Evolutionary conservation across 805 yeast genomes (phyloP), one percentile per base, ranked within the genome.

Genomic region (Zygotorulaspora sp.): DNA sequence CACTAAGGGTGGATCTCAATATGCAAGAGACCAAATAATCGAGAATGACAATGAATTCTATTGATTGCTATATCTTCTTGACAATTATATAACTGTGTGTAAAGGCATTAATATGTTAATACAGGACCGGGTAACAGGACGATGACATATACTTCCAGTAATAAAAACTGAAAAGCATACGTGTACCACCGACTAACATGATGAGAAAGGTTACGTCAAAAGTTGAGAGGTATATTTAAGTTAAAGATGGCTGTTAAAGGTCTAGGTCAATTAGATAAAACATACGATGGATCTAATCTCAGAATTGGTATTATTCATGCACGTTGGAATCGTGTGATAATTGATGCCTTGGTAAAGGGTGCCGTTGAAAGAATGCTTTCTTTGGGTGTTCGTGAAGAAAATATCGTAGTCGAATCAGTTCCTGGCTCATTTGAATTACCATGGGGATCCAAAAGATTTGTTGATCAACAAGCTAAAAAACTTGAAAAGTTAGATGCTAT

Each of bases 361-460:
- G 88, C 92, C 16, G 62, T 78, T 24, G 61, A 66, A 21, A 75
- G 75, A 58, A 66, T 89, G 57, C 48, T 53, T 31, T 73, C 72
- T 30, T 64, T 83, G 38, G 88, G 88, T 18, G 97, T 92, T 19
- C 63, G 68, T 50, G 79, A 78, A 49, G 81, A 77, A 47, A 85
- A 88, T 64, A 88, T 92, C 47, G 59, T 77, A 39, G 67, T 89
- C 37, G 92, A 87, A 62, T 70, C 89, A 6, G 95, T 92, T 14
- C 98, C 98, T 7, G 98, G 98, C 21, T 80, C 95, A 8, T 92
- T 80, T 58, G 98, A 92, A 68, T 72, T 92, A 47, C 98, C 98
- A 11, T 84, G 69, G 59, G 97, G 87, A 23, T 70, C 87, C 19
- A 70, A 74, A 61, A 66, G 67, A 44, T 64, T 78, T 45, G 63